phyloP scores from a whole-genome alignment of 805 yeast genomes.

The Candida andamanensis region DNA sequence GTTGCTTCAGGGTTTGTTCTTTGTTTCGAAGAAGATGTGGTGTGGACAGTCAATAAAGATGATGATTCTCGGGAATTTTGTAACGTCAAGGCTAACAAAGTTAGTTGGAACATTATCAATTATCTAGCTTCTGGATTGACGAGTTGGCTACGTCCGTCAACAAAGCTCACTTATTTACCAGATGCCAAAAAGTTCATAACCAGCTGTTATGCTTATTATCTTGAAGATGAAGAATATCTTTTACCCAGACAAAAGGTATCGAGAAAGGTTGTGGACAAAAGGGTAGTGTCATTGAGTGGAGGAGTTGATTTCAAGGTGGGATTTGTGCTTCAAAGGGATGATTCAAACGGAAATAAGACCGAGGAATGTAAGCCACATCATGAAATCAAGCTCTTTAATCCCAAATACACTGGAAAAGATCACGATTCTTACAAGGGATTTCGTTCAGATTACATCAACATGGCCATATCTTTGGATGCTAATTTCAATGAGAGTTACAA shows the following conservation, averaged over 20 bases:
- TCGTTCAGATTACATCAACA: slow-evolving; percentile 35
- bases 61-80: slow-evolving; percentile 68
- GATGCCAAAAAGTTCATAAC: slow-evolving; percentile 37
- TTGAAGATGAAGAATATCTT: slow-evolving; percentile 20
- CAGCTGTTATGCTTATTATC: slow-evolving; percentile 47
- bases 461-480: slow-evolving; percentile 37
- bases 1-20: slow-evolving; percentile 72
- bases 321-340: slow-evolving; percentile 47
- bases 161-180: slow-evolving; percentile 42
- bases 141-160: slow-evolving; percentile 54
- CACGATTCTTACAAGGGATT: slow-evolving; percentile 41
- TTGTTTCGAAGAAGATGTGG: slow-evolving; percentile 60
- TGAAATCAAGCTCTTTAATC: slow-evolving; percentile 53
- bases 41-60: slow-evolving; percentile 55
- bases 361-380: slow-evolving; percentile 54
- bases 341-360: slow-evolving; percentile 27
- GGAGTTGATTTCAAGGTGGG: slow-evolving; percentile 57
- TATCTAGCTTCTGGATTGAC: slow-evolving; percentile 47
- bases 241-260: background rate
- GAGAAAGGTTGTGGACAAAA: slow-evolving; percentile 38
- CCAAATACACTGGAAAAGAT: slow-evolving; percentile 35
- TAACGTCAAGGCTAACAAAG: slow-evolving; percentile 54
- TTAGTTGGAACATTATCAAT: slow-evolving; percentile 73
- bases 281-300: slow-evolving; percentile 55
- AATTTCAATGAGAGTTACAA: slow-evolving; percentile 46